A percentile compares a stretch with the other conserved stretches of the same genome.
These are phyloP conservation scores for Globisporangium uncinulatum DNA, from an alignment of 352 stramenopile species.

Conservation along the genomic window DNA sequence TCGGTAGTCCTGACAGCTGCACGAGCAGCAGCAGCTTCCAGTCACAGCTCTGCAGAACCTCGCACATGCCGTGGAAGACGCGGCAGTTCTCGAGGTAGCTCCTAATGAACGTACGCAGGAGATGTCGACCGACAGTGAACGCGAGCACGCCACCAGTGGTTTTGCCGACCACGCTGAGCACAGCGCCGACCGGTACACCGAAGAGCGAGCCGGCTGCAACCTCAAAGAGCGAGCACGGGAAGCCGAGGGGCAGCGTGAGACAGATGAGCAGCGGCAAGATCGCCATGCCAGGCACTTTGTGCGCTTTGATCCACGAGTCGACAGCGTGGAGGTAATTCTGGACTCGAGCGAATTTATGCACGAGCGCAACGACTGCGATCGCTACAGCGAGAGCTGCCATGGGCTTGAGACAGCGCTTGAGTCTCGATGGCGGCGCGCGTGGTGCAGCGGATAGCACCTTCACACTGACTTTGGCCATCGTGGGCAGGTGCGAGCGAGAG, in stretches of 20 bases:
- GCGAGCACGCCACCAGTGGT: constrained; percentile 5
- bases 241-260: constrained; percentile 9
- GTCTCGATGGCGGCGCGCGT: no score
- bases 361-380: background rate
- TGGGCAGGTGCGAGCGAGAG: no score
- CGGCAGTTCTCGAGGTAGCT: constrained; percentile 9
- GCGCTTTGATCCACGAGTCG: constrained; percentile 5
- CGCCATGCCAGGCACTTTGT: constrained; percentile 2
- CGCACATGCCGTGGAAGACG: constrained; percentile 9
- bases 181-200: constrained; percentile 6
- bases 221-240: constrained; percentile 16
- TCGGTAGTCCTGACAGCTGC: constrained; percentile 13
- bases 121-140: constrained; percentile 12
- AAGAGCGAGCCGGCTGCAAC: constrained; percentile 14
- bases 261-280: constrained; percentile 8
- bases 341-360: constrained; percentile 5
- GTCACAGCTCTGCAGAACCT: constrained; percentile 11
- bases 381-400: background rate
- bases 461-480: no score
- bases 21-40: constrained; percentile 16
- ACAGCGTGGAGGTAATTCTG: constrained; percentile 5
- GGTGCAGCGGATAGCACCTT: no score
- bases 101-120: constrained; percentile 6
- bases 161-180: constrained; percentile 14
- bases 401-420: no score